phyloP scores from a whole-genome alignment of 2,329 filamentous ascomycete genomes.

The Neoascochyta sp. region DNA sequence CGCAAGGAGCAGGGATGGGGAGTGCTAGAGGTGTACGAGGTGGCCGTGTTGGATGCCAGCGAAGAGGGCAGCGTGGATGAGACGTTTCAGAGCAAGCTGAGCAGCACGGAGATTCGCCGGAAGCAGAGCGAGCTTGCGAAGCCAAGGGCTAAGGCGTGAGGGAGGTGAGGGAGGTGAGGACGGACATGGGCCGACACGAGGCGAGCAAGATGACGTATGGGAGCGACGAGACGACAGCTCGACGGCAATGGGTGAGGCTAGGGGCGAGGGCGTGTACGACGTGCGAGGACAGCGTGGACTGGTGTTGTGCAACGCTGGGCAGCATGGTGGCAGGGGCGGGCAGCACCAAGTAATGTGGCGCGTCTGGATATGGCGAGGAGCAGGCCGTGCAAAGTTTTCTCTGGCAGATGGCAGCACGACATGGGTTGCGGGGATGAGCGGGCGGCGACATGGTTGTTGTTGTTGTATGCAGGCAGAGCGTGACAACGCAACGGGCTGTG shows the following conservation, averaged over 20 bases:
- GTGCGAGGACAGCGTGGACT: conserved; percentile 20
- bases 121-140: conserved; percentile 30
- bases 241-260: too few species aligned
- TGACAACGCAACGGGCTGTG: conserved; percentile 16
- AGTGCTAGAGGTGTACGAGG: conserved; percentile 75
- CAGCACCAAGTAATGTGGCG: conserved; percentile 12
- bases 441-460: conserved; percentile 19
- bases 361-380: conserved; percentile 12
- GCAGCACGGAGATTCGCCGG: conserved; percentile 76
- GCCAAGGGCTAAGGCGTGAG: conserved; percentile 22
- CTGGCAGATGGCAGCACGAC: conserved; percentile 8
- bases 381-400: conserved; percentile 18
- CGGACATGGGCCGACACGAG: not conserved
- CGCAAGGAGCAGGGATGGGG: conserved; percentile 72
- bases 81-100: conserved; percentile 78
- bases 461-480: conserved; percentile 26
- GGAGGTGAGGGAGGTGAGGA: too few species aligned
- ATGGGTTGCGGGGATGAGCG: conserved; percentile 17
- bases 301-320: conserved; percentile 20
- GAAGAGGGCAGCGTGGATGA: conserved; percentile 51
- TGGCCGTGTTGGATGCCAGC: conserved; percentile 76
- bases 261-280: too few species aligned
- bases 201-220: conserved; percentile 1
- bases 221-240: too few species aligned
- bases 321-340: conserved; percentile 10